These are phyloP conservation scores for Aspergillus clavatus DNA, from an alignment of 2,329 filamentous ascomycete species.

Conservation along the genomic window DNA sequence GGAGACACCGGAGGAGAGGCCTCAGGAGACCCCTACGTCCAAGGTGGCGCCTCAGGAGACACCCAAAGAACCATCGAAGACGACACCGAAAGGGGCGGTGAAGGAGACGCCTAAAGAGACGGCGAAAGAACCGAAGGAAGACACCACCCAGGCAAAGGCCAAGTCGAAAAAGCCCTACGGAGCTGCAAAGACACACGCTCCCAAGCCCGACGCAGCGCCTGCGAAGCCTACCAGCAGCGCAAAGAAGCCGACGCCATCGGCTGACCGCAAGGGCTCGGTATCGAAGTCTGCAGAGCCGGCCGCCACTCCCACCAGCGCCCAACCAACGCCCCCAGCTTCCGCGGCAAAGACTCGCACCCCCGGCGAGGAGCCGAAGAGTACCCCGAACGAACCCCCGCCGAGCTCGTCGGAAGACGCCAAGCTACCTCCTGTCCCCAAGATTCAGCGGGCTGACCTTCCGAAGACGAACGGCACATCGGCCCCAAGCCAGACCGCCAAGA, in stretches of 20 bases:
- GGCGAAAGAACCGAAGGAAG: no score
- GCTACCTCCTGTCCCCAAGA: not conserved
- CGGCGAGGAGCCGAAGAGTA: not conserved
- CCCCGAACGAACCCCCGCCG: not conserved
- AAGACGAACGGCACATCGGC: not conserved
- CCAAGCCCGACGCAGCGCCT: not conserved
- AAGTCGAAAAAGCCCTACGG: not conserved
- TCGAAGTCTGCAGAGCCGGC: not conserved
- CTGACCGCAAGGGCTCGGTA: not conserved
- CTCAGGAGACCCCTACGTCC: no score
- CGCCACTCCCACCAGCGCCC: not conserved
- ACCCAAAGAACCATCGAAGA: no score
- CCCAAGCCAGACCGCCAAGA: conserved; percentile 1
- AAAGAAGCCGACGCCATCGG: not conserved
- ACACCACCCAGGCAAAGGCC: conserved; percentile 1
- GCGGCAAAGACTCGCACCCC: not conserved
- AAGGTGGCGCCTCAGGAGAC: no score
- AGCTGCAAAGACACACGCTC: not conserved
- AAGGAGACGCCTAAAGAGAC: no score
- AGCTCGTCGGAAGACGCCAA: not conserved
- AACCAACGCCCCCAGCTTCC: not conserved
- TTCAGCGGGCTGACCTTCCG: not conserved
- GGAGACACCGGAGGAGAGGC: no score
- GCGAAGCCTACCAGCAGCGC: not conserved
- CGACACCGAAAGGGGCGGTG: no score